A percentile compares a stretch with the other conserved stretches of the same genome.
phyloP scores from a whole-genome alignment of 257 asterid genomes.

The Solanum ossicruentum region DNA sequence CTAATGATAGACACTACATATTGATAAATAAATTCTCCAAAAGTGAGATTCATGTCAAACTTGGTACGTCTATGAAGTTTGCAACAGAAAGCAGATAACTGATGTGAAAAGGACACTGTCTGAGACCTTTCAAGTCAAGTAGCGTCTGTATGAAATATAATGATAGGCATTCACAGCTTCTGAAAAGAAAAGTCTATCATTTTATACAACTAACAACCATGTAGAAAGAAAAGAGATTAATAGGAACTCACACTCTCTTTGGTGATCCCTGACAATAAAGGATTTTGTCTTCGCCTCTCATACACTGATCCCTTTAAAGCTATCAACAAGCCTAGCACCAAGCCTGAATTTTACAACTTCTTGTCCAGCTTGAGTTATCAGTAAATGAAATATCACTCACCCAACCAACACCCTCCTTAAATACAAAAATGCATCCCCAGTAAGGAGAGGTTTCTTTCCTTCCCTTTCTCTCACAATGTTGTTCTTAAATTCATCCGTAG shows the following conservation, averaged over 20 bases:
- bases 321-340: slow-evolving; percentile 57
- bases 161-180: background rate
- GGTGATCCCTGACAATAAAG: slow-evolving; percentile 79
- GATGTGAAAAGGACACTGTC: background rate
- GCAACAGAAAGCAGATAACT: background rate
- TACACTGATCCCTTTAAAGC: slow-evolving; percentile 36
- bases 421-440: slow-evolving; percentile 48
- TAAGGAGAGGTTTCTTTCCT: slow-evolving; percentile 67
- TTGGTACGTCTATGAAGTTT: background rate
- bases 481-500: slow-evolving; percentile 46
- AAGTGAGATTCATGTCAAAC: background rate
- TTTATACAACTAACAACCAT: background rate
- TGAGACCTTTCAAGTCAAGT: background rate
- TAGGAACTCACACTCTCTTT: slow-evolving; percentile 71
- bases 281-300: slow-evolving; percentile 77
- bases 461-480: slow-evolving; percentile 61
- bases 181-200: background rate
- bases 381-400: slow-evolving; percentile 58
- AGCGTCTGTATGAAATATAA: background rate
- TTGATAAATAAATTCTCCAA: background rate
- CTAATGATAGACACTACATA: background rate
- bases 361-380: slow-evolving; percentile 93
- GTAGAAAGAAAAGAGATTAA: slow-evolving; percentile 1
- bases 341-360: slow-evolving; percentile 81
- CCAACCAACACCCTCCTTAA: slow-evolving; percentile 48